phyloP scores from a whole-genome alignment of 805 yeast genomes.

The Lipomyces sp. region DNA sequence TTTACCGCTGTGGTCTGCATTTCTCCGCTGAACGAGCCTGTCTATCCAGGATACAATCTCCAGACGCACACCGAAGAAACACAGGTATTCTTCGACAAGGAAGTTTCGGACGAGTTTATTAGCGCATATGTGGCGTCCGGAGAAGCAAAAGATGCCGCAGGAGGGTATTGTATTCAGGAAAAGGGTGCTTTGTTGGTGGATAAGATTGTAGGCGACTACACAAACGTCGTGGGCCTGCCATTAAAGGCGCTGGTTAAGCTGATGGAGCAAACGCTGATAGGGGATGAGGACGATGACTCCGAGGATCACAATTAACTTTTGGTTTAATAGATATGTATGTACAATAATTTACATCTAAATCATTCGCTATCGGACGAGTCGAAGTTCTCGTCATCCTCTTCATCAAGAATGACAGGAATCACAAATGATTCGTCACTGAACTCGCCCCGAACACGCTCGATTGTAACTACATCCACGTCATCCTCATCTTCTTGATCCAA shows the following conservation, averaged over 20 bases:
- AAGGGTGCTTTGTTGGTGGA: constrained; percentile 58
- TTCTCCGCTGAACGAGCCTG: constrained; percentile 42
- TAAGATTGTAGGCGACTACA: constrained; percentile 71
- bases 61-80: constrained; percentile 46
- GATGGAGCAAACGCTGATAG: constrained; percentile 37
- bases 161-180: constrained; percentile 86
- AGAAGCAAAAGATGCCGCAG: constrained; percentile 83
- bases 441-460: constrained; percentile 61
- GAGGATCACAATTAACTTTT: background rate
- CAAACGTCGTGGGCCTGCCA: constrained; percentile 87
- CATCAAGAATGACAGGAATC: constrained; percentile 50
- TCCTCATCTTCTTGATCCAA: constrained; percentile 60
- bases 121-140: constrained; percentile 59
- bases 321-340: background rate
- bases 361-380: constrained; percentile 24
- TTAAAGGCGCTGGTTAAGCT: constrained; percentile 52
- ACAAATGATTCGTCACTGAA: constrained; percentile 49
- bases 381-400: constrained; percentile 28
- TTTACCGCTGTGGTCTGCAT: constrained; percentile 55
- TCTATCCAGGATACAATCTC: constrained; percentile 43
- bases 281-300: constrained; percentile 30
- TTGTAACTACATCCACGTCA: constrained; percentile 61
- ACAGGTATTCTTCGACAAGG: constrained; percentile 38
- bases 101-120: constrained; percentile 54
- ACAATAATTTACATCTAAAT: background rate